Evolutionary conservation across 129 eudicot species (phyloP).

Genomic region (Solidago caesia): DNA sequence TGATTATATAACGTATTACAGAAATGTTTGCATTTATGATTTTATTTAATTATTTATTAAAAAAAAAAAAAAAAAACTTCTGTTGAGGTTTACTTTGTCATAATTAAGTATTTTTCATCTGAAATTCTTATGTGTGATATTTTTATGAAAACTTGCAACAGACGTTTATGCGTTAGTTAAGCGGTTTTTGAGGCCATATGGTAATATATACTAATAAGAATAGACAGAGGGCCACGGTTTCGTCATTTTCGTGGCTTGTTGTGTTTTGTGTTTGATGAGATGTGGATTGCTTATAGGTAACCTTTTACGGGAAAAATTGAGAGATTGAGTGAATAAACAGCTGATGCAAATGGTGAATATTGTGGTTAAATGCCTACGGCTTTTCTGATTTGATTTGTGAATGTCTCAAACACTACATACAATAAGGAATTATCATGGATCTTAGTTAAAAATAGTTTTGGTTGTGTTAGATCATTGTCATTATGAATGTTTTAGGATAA

Average conservation of each 20-base stretch:
- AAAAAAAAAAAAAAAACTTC: too few species aligned
- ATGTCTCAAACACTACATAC: slow-evolving; percentile 10
- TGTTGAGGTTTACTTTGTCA: too few species aligned
- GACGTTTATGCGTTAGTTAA: background rate
- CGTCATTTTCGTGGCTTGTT: background rate
- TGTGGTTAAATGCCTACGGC: background rate
- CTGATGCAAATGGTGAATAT: background rate
- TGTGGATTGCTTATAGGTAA: slow-evolving; percentile 16
- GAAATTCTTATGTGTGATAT: too few species aligned
- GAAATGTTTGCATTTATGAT: slow-evolving; percentile 2
- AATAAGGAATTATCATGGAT: background rate
- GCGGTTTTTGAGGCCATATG: background rate
- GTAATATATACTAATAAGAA: background rate
- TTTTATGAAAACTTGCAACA: too few species aligned
- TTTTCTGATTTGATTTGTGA: background rate
- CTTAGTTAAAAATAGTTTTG: background rate
- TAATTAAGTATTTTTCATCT: background rate
- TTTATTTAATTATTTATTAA: too few species aligned
- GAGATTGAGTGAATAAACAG: background rate
- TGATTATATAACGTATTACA: slow-evolving; percentile 1
- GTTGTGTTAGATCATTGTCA: background rate
- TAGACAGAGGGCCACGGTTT: background rate
- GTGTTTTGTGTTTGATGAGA: slow-evolving; percentile 12
- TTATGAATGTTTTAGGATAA: slow-evolving; percentile 7
- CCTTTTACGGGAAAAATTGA: background rate